A percentile compares a stretch with the other conserved stretches of the same genome.
Conservation (phyloP, 495 filamentous ascomycete genomes). For the Trichoderma virens region DNA sequence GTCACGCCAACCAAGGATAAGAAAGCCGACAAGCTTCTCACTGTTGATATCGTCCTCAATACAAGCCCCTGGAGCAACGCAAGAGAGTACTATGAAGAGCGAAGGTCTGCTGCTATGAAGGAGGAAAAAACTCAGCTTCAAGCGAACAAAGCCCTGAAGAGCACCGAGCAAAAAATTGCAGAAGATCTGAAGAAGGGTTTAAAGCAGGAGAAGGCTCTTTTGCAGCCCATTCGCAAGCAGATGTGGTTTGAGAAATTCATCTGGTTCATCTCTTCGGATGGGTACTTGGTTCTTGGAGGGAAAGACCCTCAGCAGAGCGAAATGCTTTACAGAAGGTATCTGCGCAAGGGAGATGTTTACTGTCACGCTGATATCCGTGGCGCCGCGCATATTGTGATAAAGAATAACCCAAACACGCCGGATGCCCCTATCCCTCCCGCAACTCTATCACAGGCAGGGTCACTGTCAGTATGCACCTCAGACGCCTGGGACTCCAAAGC, state of each 20-base stretch:
- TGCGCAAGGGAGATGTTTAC: conserved; percentile 84
- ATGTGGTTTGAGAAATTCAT: conserved; percentile 96
- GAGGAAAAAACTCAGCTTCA: conserved; percentile 78
- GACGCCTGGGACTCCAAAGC: conserved; percentile 94
- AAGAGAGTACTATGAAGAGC: conserved; percentile 83
- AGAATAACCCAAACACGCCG: conserved; percentile 66
- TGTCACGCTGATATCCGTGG: conserved; percentile 86
- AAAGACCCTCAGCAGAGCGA: conserved; percentile 88
- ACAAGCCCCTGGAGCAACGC: conserved; percentile 83
- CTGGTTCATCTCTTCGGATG: conserved; percentile 93
- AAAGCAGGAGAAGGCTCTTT: conserved; percentile 84
- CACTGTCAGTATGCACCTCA: conserved; percentile 72
- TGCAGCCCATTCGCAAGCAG: conserved; percentile 71
- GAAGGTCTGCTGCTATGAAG: conserved; percentile 73
- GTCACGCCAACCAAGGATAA: conserved; percentile 24
- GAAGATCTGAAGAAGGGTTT: conserved; percentile 77
- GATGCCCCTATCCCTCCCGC: conserved; percentile 85
- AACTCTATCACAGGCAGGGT: conserved; percentile 84
- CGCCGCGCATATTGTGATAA: conserved; percentile 73
- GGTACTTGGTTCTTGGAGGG: conserved; percentile 82
- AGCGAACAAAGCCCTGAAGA: conserved; percentile 78
- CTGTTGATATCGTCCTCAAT: conserved; percentile 77
- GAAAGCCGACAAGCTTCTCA: conserved; percentile 45
- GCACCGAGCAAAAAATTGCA: conserved; percentile 77
- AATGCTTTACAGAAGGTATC: conserved; percentile 73